Evolutionary conservation across 371 early-diverging fungal species (phyloP).

Genomic region (Mucor circinelloides): DNA sequence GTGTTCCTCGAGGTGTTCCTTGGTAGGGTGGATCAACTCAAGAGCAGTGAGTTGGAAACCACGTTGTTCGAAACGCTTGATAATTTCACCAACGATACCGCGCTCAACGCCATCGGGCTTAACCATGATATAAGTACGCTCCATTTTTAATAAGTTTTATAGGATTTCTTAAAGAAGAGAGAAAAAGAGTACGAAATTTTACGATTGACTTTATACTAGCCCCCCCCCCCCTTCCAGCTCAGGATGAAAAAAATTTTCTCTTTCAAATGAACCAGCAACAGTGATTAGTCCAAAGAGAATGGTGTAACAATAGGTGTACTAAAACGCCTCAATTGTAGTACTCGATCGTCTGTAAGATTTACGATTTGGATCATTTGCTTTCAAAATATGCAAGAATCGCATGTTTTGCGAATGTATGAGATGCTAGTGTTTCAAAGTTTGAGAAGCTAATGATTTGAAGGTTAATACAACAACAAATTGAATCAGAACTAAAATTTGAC

Average conservation of each 20-base stretch:
- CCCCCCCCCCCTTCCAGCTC: not conserved
- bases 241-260: conserved; percentile 3
- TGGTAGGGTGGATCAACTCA: conserved; percentile 77
- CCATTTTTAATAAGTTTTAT: conserved; percentile 22
- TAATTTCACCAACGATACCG: conserved; percentile 95
- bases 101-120: conserved; percentile 88
- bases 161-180: not conserved
- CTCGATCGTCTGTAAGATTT: not conserved
- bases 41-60: conserved; percentile 88
- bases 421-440: not conserved
- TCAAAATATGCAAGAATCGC: not conserved
- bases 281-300: not conserved
- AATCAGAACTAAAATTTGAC: no score
- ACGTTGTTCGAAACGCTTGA: conserved; percentile 92
- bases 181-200: not conserved
- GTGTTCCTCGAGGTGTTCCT: conserved; percentile 91
- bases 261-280: not conserved
- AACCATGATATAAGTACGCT: conserved; percentile 31
- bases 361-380: not conserved
- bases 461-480: not conserved
- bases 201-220: not conserved
- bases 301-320: not conserved
- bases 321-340: not conserved
- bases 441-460: not conserved
- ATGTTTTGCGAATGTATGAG: not conserved